Base-by-base conservation (phyloP, 345 rosid species). In the Moricandia arvensis region DNA sequence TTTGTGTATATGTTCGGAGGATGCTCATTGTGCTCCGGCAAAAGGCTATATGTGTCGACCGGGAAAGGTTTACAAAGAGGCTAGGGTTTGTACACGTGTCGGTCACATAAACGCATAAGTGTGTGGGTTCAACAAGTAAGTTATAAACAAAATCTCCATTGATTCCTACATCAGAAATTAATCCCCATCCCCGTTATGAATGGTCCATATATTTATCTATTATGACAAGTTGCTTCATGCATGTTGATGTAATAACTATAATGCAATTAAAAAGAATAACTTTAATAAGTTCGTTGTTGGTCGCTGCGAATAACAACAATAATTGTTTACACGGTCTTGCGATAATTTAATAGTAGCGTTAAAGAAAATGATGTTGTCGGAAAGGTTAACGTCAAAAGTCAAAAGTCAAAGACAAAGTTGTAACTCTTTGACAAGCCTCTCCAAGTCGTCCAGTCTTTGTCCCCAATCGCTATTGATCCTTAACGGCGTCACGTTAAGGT, bases 1-100 rank as follows among this genome's bases (percentile, higher is more conserved):
- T 0, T 63, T 85, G 57, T 92, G 94, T 45, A 75, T 83, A n/a
- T 92, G 96, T 64, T 87, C 91, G 1, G 66, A 79, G 43, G 96
- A 92, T 43, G 54, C 15, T 24, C 94, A 92, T 29, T 92, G 96
- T 76, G 88, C 96, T 24, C 91, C 93, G 0, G 26, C 21, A 16
- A 79, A 87, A 78, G 88, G 90, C 11, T 90, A 92, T 71, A 76
- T 79, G 1, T 92, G 93, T 57, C 74, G 82, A 33, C 84, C 88
- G 0, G 92, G 96, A 7, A 92, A 83, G 79, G 74, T 75, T 12
- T 88, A 83, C 31, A 15, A 45, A 17, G 83, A 84, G 0, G 92
- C 93, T 10, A 85, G 86, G 59, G 92, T 88, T 1, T 92, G 92
- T 58, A 66, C 82, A 9, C 81, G 34, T 18, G 37, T 70, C 4